Conservation (phyloP, 2,329 filamentous ascomycete genomes). For the Fusarium hostae region DNA sequence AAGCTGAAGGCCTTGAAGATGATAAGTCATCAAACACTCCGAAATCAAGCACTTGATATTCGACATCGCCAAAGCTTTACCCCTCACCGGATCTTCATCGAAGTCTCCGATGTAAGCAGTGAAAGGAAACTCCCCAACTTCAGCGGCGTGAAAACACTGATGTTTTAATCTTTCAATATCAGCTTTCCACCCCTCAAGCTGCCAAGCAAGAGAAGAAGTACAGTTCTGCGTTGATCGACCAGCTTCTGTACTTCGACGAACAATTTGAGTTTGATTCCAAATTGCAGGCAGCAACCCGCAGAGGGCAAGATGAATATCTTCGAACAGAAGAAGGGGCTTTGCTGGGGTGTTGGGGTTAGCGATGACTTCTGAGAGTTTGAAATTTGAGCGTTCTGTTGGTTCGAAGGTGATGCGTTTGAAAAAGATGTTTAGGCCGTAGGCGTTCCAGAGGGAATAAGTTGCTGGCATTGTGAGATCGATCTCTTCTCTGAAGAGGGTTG, state of each 20-base stretch:
- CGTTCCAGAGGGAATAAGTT: constrained; percentile 52
- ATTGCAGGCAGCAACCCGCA: constrained; percentile 47
- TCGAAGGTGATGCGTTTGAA: constrained; percentile 50
- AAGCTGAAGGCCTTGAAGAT: constrained; percentile 52
- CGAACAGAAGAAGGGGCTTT: constrained; percentile 44
- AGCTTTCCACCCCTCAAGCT: constrained; percentile 43
- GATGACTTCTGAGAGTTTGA: constrained; percentile 47
- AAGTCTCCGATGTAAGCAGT: constrained; percentile 46
- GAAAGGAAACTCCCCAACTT: constrained; percentile 33
- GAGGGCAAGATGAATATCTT: constrained; percentile 50
- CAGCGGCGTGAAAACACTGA: constrained; percentile 23
- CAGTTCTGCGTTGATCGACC: constrained; percentile 14
- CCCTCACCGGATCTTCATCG: constrained; percentile 39
- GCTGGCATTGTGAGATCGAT: constrained; percentile 50
- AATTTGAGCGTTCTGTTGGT: constrained; percentile 46
- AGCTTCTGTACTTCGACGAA: constrained; percentile 34
- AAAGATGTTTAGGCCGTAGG: constrained; percentile 51
- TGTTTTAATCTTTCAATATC: constrained; percentile 41
- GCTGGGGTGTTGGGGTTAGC: constrained; percentile 43
- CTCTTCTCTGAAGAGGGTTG: constrained; percentile 50
- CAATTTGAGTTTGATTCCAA: constrained; percentile 46
- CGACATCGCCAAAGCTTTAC: constrained; percentile 37
- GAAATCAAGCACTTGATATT: constrained; percentile 48
- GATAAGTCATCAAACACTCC: constrained; percentile 50
- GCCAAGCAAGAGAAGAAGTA: constrained; percentile 37